phyloP scores from a whole-genome alignment of 208 protist species.

The Leishmania tropica region DNA sequence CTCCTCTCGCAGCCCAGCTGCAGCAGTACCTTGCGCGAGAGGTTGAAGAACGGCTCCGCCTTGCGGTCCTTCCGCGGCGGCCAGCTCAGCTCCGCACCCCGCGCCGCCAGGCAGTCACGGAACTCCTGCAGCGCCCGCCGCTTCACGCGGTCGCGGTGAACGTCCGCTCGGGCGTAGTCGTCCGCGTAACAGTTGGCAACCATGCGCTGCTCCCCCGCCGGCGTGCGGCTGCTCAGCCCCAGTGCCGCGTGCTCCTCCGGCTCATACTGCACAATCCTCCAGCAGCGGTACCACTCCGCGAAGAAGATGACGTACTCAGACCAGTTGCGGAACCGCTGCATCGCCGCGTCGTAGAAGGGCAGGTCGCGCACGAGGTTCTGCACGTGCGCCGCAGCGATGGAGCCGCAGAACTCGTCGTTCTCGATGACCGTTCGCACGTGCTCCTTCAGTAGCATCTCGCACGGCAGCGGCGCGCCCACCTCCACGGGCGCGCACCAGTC shows the following conservation, averaged over 20 bases:
- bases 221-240: slow-evolving; percentile 51
- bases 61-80: not conserved
- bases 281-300: slow-evolving; percentile 41
- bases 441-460: slow-evolving; percentile 73
- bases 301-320: slow-evolving; percentile 52
- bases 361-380: slow-evolving; percentile 76
- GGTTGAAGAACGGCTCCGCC: slow-evolving; percentile 4
- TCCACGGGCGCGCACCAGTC: slow-evolving; percentile 34
- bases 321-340: slow-evolving; percentile 66
- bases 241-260: slow-evolving; percentile 37
- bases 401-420: slow-evolving; percentile 75
- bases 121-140: slow-evolving; percentile 46
- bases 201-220: slow-evolving; percentile 52
- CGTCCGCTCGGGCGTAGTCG: slow-evolving; percentile 38
- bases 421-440: slow-evolving; percentile 67
- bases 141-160: slow-evolving; percentile 48
- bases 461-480: slow-evolving; percentile 38
- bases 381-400: slow-evolving; percentile 59
- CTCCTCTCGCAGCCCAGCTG: slow-evolving; percentile 18
- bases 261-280: slow-evolving; percentile 46
- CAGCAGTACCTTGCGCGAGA: slow-evolving; percentile 14
- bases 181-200: slow-evolving; percentile 45
- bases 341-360: slow-evolving; percentile 56
- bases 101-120: slow-evolving; percentile 26
- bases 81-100: not conserved